A percentile compares a stretch with the other conserved stretches of the same genome.
Evolutionary conservation across 208 protist genomes (phyloP).

Genomic region (Trypanosoma caninum): DNA sequence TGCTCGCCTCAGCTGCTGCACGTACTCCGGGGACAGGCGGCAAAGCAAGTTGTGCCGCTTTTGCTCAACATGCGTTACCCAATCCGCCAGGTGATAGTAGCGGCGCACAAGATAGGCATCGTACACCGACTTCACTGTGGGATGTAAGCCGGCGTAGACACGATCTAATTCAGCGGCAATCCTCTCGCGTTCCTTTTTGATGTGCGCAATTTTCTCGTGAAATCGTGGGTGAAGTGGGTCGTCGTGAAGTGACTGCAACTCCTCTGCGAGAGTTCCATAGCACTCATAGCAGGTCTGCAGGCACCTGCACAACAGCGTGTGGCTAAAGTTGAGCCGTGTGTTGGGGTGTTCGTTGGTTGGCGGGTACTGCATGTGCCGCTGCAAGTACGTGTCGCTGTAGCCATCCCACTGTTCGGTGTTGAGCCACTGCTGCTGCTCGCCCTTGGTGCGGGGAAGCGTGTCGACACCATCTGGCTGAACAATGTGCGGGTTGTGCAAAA

Average conservation of each 20-base stretch:
- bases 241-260: constrained; percentile 74
- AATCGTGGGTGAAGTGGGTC: constrained; percentile 80
- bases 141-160: constrained; percentile 69
- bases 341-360: constrained; percentile 74
- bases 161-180: constrained; percentile 70
- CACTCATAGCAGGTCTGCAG: constrained; percentile 63
- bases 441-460: constrained; percentile 64
- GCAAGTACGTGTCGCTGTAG: constrained; percentile 81
- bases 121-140: constrained; percentile 82
- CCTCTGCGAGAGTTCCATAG: constrained; percentile 72
- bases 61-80: constrained; percentile 68
- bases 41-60: constrained; percentile 63
- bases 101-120: constrained; percentile 82
- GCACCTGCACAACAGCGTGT: constrained; percentile 62
- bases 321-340: constrained; percentile 41
- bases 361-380: constrained; percentile 81
- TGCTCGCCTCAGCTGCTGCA: constrained; percentile 39
- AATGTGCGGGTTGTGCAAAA: constrained; percentile 79
- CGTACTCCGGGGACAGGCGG: constrained; percentile 57
- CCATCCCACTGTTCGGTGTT: constrained; percentile 89
- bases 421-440: constrained; percentile 82
- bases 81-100: constrained; percentile 80
- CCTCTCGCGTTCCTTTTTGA: constrained; percentile 57
- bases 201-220: constrained; percentile 49
- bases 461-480: constrained; percentile 83